Evolutionary conservation across 139 green algal species (phyloP).

Genomic region (Desmodesmus armatus): DNA sequence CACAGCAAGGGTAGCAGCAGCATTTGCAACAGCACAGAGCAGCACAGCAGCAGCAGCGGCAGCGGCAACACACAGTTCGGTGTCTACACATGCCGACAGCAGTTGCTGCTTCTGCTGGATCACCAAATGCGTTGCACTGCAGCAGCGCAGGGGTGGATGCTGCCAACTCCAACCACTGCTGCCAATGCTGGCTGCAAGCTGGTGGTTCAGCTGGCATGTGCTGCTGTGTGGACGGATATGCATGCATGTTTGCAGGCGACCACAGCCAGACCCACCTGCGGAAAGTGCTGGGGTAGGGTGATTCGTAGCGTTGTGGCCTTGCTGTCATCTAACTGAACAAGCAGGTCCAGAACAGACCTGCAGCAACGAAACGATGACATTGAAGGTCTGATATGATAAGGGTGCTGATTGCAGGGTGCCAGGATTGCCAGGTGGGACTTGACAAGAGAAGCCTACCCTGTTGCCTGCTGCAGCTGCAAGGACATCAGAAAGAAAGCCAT

Average conservation of each 20-base stretch:
- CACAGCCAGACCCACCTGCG: slow-evolving; percentile 33
- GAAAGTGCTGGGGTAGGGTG: slow-evolving; percentile 57
- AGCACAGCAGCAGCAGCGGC: neutral
- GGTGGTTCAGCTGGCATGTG: neutral
- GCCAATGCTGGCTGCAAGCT: no score
- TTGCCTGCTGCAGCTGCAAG: no score
- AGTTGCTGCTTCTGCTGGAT: neutral
- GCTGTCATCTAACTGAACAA: slow-evolving; percentile 31
- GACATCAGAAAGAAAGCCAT: no score
- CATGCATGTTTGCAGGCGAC: neutral
- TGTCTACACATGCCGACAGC: neutral
- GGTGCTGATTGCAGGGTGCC: no score
- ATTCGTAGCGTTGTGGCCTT: slow-evolving; percentile 55
- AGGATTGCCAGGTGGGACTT: no score
- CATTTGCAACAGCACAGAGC: neutral
- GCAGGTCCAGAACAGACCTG: slow-evolving; percentile 43
- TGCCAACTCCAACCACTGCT: no score
- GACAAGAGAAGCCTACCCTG: no score
- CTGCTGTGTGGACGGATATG: neutral
- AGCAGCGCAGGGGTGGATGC: neutral
- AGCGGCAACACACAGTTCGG: neutral
- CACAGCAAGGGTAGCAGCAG: no score
- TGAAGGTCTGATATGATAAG: no score
- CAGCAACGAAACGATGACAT: no score
- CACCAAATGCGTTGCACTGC: neutral